These are phyloP conservation scores for Boletus eberwhitei DNA, from an alignment of 768 basidiomycete genomes.

Conservation along the genomic window DNA sequence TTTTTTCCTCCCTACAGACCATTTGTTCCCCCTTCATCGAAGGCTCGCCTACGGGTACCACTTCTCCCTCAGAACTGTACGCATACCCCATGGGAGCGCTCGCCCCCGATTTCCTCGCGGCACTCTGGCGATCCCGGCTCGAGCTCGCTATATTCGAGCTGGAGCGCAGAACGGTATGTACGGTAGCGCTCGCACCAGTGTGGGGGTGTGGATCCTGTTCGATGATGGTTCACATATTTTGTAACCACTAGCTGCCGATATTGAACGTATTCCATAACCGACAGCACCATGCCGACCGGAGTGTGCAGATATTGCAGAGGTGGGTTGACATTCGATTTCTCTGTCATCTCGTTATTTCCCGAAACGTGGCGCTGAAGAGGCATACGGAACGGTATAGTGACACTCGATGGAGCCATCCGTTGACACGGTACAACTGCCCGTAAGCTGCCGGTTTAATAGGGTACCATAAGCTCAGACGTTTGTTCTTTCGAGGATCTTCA, in stretches of 20 bases:
- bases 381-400: neutral
- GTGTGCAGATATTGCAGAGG: constrained; percentile 1
- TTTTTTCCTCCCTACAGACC: neutral
- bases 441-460: neutral
- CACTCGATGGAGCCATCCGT: neutral
- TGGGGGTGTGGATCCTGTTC: neutral
- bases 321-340: neutral
- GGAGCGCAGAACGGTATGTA: constrained; percentile 24
- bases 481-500: neutral
- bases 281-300: neutral
- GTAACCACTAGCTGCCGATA: constrained; percentile 14
- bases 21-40: neutral
- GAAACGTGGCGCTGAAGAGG: neutral
- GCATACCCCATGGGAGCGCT: neutral
- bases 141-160: constrained; percentile 18
- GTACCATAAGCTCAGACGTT: neutral
- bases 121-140: constrained; percentile 18
- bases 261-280: constrained; percentile 17
- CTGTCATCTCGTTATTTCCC: neutral
- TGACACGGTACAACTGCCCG: neutral
- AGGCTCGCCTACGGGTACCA: neutral
- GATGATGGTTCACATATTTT: neutral
- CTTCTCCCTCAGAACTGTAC: neutral
- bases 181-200: neutral
- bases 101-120: constrained; percentile 11